Evolutionary conservation across 2,329 filamentous ascomycete species (phyloP), one percentile per base, ranked within the genome.

Genomic region (Aspergillus glaucus): DNA sequence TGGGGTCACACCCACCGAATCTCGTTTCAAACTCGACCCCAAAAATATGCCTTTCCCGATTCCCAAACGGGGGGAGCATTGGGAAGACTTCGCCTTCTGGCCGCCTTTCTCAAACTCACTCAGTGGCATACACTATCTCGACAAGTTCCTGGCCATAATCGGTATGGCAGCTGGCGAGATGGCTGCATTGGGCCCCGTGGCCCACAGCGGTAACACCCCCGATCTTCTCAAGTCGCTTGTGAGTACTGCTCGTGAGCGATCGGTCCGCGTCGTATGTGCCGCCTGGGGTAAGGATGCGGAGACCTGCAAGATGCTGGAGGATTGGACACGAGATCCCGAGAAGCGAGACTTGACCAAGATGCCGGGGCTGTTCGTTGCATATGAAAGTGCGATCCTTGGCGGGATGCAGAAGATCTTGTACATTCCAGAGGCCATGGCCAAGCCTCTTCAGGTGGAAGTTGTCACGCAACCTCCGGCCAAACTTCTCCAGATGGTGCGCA

Each of bases 391-490:
- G 6, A 76, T 98, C 10, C 75, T 98, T 17, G 78, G 77, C 1
- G 90, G 91, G 47, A 87, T 97, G 82, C 93, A 98, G 68, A 95
- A 92, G 73, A 94, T 97, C 47, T 77, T 96, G 24, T 98, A 96
- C 65, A 85, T 98, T 40, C 86, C 87, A 1, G 92, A 96, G 56
- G 88, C 88, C 19, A 86, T 84, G 74, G 80, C 78, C 41, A 90
- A 88, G 67, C 79, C 86, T 7, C 86, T 82, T 21, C 79, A 84
- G 4, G 81, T 78, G 43, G 84, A 88, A 61, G 90, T 98, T 55
- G 84, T 97, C 49, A 80, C 86, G 21, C 86, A 92, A 15, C 94
- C 93, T 4, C 85, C 89, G 32, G 78, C 85, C 6, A 98, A 97
- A 67, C 74, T 96, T 40, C 75, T 97, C 40, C 88, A 95, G 66